These are phyloP conservation scores for Didymella segeticola DNA, from an alignment of 2,329 filamentous ascomycete genomes.

Conservation along the genomic window DNA sequence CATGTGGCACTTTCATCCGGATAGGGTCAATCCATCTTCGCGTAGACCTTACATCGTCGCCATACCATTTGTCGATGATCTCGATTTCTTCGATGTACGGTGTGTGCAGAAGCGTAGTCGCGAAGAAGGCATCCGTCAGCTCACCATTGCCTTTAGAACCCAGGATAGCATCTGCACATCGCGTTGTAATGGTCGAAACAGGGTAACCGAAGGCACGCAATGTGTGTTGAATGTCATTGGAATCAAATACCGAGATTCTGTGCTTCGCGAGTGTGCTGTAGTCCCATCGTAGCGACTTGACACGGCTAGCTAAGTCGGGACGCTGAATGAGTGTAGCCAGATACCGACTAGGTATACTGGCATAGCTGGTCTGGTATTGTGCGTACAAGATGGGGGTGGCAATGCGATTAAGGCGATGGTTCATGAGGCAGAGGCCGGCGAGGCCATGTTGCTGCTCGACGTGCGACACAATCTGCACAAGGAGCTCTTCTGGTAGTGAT, in stretches of 20 bases:
- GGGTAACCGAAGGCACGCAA: constrained; percentile 8
- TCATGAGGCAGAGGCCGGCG: constrained; percentile 12
- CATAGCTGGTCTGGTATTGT: constrained; percentile 7
- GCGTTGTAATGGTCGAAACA: constrained; percentile 3
- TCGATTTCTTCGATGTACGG: constrained; percentile 3
- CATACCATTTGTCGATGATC: constrained; percentile 17
- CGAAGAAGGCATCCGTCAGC: constrained; percentile 8
- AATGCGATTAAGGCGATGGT: constrained; percentile 9
- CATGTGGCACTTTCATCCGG: constrained; percentile 9
- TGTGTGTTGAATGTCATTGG: constrained; percentile 4
- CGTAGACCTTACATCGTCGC: constrained; percentile 7
- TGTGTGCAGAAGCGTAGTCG: constrained; percentile 6
- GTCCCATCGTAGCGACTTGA: constrained; percentile 11
- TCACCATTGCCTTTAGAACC: constrained; percentile 1
- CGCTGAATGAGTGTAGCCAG: constrained; percentile 6
- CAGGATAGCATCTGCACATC: constrained; percentile 1
- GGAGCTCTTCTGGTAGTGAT: constrained; percentile 4
- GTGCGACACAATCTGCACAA: constrained; percentile 6
- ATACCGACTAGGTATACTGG: constrained; percentile 2
- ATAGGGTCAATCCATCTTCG: constrained; percentile 14
- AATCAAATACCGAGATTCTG: constrained; percentile 5
- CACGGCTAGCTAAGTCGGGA: neutral
- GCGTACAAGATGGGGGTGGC: constrained; percentile 9
- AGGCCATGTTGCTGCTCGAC: constrained; percentile 4
- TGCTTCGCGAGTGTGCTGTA: constrained; percentile 12